Percentiles rank a stretch among this genome's conserved stretches.
phyloP scores from a whole-genome alignment of 73 alveolate species.

The Blepharisma japonicum region DNA sequence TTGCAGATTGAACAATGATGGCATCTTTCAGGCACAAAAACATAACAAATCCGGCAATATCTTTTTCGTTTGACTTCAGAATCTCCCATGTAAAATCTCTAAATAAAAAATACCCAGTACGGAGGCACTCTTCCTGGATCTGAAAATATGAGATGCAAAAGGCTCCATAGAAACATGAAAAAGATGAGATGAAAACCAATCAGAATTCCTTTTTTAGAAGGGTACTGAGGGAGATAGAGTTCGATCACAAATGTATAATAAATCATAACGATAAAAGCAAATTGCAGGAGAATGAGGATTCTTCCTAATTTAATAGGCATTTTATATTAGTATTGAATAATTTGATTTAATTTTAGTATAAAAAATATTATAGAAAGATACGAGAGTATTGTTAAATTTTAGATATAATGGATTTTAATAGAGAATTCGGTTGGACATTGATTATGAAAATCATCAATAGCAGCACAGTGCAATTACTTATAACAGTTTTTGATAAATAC shows the following conservation, averaged over 20 bases:
- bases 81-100: conserved; percentile 85
- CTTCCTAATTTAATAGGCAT: background rate
- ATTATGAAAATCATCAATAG: too few species aligned
- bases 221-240: background rate
- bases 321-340: background rate
- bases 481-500: too few species aligned
- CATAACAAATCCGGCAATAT: conserved; percentile 89
- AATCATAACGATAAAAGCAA: background rate
- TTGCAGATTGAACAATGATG: conserved; percentile 56
- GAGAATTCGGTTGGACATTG: too few species aligned
- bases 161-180: conserved; percentile 79
- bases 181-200: conserved; percentile 69
- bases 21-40: conserved; percentile 58
- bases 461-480: too few species aligned
- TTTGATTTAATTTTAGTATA: too few species aligned
- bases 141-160: conserved; percentile 76
- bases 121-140: conserved; percentile 97
- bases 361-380: too few species aligned
- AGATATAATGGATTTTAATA: too few species aligned
- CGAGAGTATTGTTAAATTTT: too few species aligned
- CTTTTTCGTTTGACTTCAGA: conserved; percentile 79
- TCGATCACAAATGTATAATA: background rate
- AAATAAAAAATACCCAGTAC: conserved; percentile 64
- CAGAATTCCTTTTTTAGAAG: conserved; percentile 34
- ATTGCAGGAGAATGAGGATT: background rate